phyloP scores from a whole-genome alignment of 768 basidiomycete species.

The Xerocomellus chrysenteron region DNA sequence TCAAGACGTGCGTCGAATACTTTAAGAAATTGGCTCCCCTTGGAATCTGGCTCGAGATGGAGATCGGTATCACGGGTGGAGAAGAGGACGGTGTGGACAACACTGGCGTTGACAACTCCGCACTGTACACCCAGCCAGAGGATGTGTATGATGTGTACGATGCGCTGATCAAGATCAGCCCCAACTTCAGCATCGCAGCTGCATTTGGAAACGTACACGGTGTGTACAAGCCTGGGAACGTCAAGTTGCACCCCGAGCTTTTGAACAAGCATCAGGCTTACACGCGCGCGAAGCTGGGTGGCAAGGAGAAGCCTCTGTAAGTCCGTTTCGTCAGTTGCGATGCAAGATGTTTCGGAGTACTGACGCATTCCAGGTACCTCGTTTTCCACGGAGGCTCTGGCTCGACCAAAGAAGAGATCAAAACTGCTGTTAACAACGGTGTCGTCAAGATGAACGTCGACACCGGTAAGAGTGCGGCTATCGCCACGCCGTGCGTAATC shows the following conservation, averaged over 20 bases:
- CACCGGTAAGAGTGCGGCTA: constrained; percentile 49
- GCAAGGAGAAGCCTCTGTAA: constrained; percentile 76
- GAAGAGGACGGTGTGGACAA: constrained; percentile 99
- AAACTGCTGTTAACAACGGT: constrained; percentile 84
- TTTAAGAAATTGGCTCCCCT: constrained; percentile 92
- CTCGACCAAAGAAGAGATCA: constrained; percentile 94
- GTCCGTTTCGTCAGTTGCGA: constrained; percentile 26
- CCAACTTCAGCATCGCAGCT: constrained; percentile 97
- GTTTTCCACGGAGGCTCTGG: constrained; percentile 99
- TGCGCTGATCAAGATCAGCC: constrained; percentile 79
- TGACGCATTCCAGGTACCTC: constrained; percentile 63
- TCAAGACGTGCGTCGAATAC: constrained; percentile 89
- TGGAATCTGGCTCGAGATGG: constrained; percentile 99
- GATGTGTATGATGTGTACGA: constrained; percentile 91
- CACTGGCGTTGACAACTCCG: constrained; percentile 88
- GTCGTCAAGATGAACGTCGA: constrained; percentile 99
- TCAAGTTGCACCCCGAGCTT: constrained; percentile 87
- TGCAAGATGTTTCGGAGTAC: neutral
- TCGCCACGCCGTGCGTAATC: neutral
- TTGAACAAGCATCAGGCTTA: constrained; percentile 87
- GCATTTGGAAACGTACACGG: constrained; percentile 99
- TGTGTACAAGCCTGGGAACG: constrained; percentile 99
- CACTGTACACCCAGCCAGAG: constrained; percentile 95
- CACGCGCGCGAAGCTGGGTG: constrained; percentile 65
- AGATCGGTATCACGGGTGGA: constrained; percentile 99